These are phyloP conservation scores for Backusella sp. DNA, from an alignment of 192 early-diverging fungal species.

Conservation along the genomic window DNA sequence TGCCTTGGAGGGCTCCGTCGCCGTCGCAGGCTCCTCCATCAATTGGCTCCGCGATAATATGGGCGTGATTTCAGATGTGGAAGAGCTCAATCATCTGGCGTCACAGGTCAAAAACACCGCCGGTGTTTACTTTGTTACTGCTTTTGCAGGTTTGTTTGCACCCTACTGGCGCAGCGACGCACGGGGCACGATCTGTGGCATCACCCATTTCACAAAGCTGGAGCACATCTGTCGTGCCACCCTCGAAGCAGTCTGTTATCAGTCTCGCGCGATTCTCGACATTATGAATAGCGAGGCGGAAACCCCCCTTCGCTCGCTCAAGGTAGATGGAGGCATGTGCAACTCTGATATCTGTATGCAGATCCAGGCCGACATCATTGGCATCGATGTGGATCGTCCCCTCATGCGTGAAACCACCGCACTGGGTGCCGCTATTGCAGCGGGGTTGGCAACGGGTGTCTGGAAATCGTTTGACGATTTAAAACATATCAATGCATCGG, in stretches of 20 bases:
- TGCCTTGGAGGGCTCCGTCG: conserved; percentile 90
- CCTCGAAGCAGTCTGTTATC: conserved; percentile 88
- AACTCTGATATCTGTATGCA: conserved; percentile 92
- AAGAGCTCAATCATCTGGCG: conserved; percentile 74
- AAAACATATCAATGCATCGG: conserved; percentile 45
- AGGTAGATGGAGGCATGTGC: conserved; percentile 91
- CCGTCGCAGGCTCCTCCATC: conserved; percentile 88
- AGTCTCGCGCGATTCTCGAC: conserved; percentile 81
- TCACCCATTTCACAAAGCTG: conserved; percentile 86
- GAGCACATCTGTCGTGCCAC: conserved; percentile 85
- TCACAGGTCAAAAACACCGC: conserved; percentile 67
- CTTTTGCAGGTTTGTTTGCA: conserved; percentile 91
- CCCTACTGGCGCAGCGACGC: conserved; percentile 95
- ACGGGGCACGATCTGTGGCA: conserved; percentile 79
- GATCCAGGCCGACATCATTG: conserved; percentile 84
- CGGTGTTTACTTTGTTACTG: conserved; percentile 94
- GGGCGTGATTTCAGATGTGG: conserved; percentile 63
- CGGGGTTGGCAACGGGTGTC: conserved; percentile 72
- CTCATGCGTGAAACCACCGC: conserved; percentile 91
- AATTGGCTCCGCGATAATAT: conserved; percentile 90
- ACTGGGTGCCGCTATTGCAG: conserved; percentile 87
- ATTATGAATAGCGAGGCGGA: conserved; percentile 84
- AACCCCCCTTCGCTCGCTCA: conserved; percentile 64
- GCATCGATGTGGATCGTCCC: conserved; percentile 79
- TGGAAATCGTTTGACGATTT: conserved; percentile 58